These are phyloP conservation scores for Salpingoeca rosetta DNA, from an alignment of 78 protist species.

Conservation along the genomic window DNA sequence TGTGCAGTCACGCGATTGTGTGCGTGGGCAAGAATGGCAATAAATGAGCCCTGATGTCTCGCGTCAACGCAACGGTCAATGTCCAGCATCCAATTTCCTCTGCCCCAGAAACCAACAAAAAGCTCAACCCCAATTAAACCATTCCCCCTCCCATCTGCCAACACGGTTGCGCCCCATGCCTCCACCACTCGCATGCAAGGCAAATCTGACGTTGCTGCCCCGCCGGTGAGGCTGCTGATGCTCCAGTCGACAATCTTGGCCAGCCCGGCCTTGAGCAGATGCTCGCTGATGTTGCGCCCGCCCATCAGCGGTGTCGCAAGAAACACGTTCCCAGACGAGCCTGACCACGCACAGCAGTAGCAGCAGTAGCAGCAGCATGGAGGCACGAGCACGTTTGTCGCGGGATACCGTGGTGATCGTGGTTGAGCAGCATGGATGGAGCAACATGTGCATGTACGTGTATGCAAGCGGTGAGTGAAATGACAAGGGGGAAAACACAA, in stretches of 20 bases:
- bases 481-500: not conserved
- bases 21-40: too few relatives aligned
- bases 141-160: not conserved
- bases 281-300: slow-evolving; percentile 26
- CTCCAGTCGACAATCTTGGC: slow-evolving; percentile 50
- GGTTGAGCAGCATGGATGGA: too few relatives aligned
- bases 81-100: too few relatives aligned
- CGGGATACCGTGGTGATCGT: slow-evolving; percentile 27
- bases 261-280: slow-evolving; percentile 31
- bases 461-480: not conserved
- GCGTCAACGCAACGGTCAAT: too few relatives aligned
- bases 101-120: too few relatives aligned
- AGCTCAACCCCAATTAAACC: not conserved
- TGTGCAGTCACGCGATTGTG: too few relatives aligned
- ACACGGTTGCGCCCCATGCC: not conserved
- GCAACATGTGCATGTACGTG: too few relatives aligned
- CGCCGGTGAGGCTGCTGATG: slow-evolving; percentile 4
- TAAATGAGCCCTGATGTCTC: too few relatives aligned
- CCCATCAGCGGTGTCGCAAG: too few relatives aligned
- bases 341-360: too few relatives aligned
- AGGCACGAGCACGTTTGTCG: slow-evolving; percentile 26
- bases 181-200: not conserved
- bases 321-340: too few relatives aligned
- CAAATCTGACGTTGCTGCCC: not conserved
- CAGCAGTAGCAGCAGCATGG: too few relatives aligned